A percentile compares a stretch with the other conserved stretches of the same genome.
Evolutionary conservation across 139 green algal species (phyloP).

Genomic region (Axilococcus clingmanii): DNA sequence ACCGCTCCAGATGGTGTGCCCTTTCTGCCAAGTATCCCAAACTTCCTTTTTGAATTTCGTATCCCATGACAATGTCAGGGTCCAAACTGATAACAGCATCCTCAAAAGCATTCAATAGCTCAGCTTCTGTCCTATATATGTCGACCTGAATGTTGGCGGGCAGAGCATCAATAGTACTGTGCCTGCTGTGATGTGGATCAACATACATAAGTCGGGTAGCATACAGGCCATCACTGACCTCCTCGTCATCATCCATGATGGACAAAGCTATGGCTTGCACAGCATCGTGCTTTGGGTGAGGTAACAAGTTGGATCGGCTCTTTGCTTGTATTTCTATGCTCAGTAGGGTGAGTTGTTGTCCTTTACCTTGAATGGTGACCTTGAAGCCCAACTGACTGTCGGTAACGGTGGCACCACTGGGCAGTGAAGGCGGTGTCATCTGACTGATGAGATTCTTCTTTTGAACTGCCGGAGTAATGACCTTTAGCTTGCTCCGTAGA

Average conservation of each 20-base stretch:
- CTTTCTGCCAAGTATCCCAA: conserved; percentile 85
- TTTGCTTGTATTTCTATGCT: conserved; percentile 76
- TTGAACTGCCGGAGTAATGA: background rate
- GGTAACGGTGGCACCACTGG: conserved; percentile 20
- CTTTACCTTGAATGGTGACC: conserved; percentile 35
- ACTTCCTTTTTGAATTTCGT: conserved; percentile 71
- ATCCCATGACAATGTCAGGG: conserved; percentile 88
- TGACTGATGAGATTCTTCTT: conserved; percentile 13
- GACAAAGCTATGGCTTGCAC: conserved; percentile 50
- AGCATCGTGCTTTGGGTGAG: conserved; percentile 74
- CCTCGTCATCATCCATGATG: conserved; percentile 39
- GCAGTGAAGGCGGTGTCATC: conserved; percentile 26
- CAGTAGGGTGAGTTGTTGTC: conserved; percentile 62
- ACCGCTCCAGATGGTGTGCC: conserved; percentile 14
- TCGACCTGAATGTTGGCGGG: conserved; percentile 28
- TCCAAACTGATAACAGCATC: conserved; percentile 56
- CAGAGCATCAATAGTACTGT: background rate
- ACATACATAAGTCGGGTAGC: conserved; percentile 10
- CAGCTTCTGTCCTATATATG: conserved; percentile 38
- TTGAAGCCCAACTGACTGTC: conserved; percentile 72
- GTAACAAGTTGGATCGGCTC: conserved; percentile 53
- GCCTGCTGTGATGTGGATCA: background rate
- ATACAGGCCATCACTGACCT: conserved; percentile 19
- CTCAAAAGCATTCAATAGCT: conserved; percentile 58
- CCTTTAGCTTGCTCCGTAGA: no score